Evolutionary conservation across 106 monocot genomes (phyloP), one percentile per base, ranked within the genome.

Genomic region (Narthecium ossifragum): DNA sequence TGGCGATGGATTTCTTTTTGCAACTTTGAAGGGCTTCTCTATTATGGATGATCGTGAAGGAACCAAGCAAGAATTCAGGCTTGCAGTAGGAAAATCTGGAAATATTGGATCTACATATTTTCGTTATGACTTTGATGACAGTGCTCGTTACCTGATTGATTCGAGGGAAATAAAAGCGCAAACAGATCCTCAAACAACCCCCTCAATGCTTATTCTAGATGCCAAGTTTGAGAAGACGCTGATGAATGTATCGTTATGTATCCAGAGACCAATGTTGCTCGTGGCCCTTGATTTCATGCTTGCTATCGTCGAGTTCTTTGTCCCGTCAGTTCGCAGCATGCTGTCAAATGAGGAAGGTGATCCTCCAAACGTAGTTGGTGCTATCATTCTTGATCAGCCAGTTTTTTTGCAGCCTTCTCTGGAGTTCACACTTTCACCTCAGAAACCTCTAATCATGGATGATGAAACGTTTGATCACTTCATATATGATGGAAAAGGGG

Each of bases 401-500:
- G 46, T 85, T 63, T 98, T 74, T 74, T 38, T 17, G 26, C 96
- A 90, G 50, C 73, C 85, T n/a, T 51, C 60, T 33, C 55, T 62
- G n/a, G 60, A 75, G 17, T 76, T 84, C 50, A 84, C 74, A 36
- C 53, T 98, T 15, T 98, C 90, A 23, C 78, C 86, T 31, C 70
- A 72, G 41, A 98, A 79, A 34, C 90, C 87, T 31, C 65, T 98
- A 32, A 55, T 98, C 66, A 71, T 76, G 64, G 96, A 98, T 61
- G 74, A 75, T 79, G 90, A 87, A 63, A 78, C 61, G 50, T 91
- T 81, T 77, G 78, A 90, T 60, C 78, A 85, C 65, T 84, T 81
- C 58, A 72, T 87, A 79, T 98, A 87, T 87, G 96, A 98, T 80
- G 96, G 96, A 34, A 80, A 84, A 65, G 96, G 96, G 53, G 96